Evolutionary conservation across 176 grass and related monocot species (phyloP), one percentile per base, ranked within the genome.

Genomic region (Tillandsia leiboldiana): DNA sequence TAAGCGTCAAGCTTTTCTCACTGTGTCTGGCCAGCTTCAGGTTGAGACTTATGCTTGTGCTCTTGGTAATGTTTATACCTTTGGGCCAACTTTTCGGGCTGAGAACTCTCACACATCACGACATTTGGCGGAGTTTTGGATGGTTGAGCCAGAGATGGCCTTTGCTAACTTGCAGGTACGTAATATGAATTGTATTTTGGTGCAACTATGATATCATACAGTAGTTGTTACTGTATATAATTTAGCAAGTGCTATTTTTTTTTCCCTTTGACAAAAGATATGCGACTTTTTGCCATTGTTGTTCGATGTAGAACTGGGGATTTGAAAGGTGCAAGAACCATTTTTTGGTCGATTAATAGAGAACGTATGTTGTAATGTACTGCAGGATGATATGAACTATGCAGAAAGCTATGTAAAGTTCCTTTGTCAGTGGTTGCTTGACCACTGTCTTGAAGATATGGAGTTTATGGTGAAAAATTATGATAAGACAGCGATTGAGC

Each of bases 71-170:
- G 93, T 96, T 11, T 92, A 96, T 75, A 96, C 93, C 48, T 96
- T 96, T 87, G 92, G 92, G 26, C 92, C 92, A 53, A 96, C 92
- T 59, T 96, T 96, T 79, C 81, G 88, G 63, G 92, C 92, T 65
- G 92, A 96, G 64, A 86, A 96, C 73, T 77, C 92, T 1, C 92
- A 96, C 62, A 96, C 92, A 0, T 87, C 92, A 48, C 86, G 92
- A 2, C 92, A 96, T 80, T 82, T 96, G 63, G 83, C 88, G 26
- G 92, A 96, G 58, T 96, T 96, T 88, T 96, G 92, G 92, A 96
- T 96, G 92, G 92, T 96, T 82, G 92, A 96, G 76, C 92, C 92
- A 29, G 92, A 96, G 79, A 83, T 96, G 27, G 92, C 92, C 75
- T 96, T 92, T 80, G 92, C 92, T 70, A 96, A 91, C 72, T 73